Evolutionary conservation across 2,329 filamentous ascomycete genomes (phyloP).

Genomic region (Penicillium sp.): DNA sequence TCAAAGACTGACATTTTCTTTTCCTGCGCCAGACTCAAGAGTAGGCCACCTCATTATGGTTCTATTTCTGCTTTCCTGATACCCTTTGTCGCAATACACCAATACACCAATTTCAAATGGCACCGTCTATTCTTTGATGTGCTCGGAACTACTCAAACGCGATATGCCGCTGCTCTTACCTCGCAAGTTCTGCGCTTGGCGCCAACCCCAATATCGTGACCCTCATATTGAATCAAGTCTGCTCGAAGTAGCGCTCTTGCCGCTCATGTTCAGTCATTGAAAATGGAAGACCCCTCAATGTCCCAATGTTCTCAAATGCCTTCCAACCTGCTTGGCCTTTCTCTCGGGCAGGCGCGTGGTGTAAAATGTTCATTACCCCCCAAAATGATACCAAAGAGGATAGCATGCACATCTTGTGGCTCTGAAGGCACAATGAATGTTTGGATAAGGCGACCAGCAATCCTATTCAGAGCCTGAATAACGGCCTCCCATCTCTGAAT

Average conservation of each 20-base stretch:
- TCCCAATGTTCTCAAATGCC: too few relatives aligned
- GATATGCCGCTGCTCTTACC: neutral
- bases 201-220: neutral
- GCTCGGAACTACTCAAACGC: neutral
- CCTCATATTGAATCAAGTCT: neutral
- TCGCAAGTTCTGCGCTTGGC: neutral
- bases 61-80: neutral
- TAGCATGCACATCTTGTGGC: too few relatives aligned
- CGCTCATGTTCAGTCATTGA: neutral
- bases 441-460: too few relatives aligned
- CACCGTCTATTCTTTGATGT: neutral
- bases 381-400: too few relatives aligned
- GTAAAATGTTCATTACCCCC: too few relatives aligned
- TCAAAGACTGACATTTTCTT: neutral
- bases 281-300: neutral
- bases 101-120: neutral
- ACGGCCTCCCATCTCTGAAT: too few relatives aligned
- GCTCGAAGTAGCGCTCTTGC: neutral
- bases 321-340: too few relatives aligned
- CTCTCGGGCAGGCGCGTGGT: too few relatives aligned
- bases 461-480: too few relatives aligned
- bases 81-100: neutral
- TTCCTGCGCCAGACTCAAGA: conserved; percentile 5
- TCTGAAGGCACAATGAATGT: too few relatives aligned
- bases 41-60: neutral